Base-by-base conservation (phyloP, 768 basidiomycete genomes). In the Cystoderma amianthinum region DNA sequence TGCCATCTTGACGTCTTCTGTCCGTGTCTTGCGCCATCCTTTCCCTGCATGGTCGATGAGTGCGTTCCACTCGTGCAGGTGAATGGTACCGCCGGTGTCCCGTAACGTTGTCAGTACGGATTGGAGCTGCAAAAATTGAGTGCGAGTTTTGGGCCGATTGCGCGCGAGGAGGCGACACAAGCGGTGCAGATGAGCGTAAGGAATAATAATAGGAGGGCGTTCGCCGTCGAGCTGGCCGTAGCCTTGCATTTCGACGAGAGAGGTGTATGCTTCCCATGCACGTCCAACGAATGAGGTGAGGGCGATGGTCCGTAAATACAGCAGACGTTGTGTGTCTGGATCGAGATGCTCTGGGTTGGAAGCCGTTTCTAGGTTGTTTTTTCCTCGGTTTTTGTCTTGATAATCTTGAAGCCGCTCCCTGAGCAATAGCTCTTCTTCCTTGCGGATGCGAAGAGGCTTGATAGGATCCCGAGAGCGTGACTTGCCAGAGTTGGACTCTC, bases 61-160 rank as follows among this genome's bases (percentile, higher is more conserved):
- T 5, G 76, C 65, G 54, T 89, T 90, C 84, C 87, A 90, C 55
- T 88, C 76, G 69, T 77, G 78, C n/a, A 63, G 50, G 47, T 74
- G 65, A 22, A 87, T 56, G 9, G 42, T 61, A 17, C 78, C 82
- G 10, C 77, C 80, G n/a, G 62, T 65, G 16, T 59, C 60, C 43
- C 71, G 75, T 30, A 90, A 62, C 33, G 67, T 69, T 32, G 71
- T 71, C 46, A 88, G 53, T 10, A 87, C 74, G n/a, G 80, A 72
- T n/a, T 86, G 65, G 3, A 90, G 67, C 10, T 77, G 80, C 6
- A 80, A 67, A 58, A 81, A 86, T 38, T 73, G 61, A 2, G 61
- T 55, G 30, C 81, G 77, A 4, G 80, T 80, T 48, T 74, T 77
- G 21, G 80, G 79, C 23, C 60, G 61, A 43, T 68, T 56, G 25